phyloP scores from a whole-genome alignment of 2,329 filamentous ascomycete species.

The Aspergillus novoparasiticus region DNA sequence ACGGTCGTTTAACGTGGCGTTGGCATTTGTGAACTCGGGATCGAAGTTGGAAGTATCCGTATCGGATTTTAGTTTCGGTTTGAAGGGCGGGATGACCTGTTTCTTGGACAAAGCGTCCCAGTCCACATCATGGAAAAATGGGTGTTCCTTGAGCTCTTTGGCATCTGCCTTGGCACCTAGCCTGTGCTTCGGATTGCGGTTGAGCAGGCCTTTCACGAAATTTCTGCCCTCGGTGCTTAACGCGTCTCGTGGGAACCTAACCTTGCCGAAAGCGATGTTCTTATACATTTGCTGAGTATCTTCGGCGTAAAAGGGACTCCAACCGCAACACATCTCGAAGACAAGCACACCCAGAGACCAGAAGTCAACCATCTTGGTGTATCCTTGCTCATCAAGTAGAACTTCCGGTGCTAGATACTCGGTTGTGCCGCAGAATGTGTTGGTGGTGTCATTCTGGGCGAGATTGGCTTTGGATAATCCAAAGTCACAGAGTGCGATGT shows the following conservation, averaged over 20 bases:
- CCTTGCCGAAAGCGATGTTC: conserved; percentile 99
- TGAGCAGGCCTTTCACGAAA: conserved; percentile 96
- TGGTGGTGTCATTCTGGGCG: conserved; percentile 95
- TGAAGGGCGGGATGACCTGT: conserved; percentile 93
- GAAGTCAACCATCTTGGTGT: conserved; percentile 99
- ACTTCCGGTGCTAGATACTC: conserved; percentile 97
- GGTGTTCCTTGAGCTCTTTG: conserved; percentile 88
- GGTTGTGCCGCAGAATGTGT: conserved; percentile 97
- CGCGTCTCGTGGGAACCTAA: conserved; percentile 92
- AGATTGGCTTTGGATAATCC: conserved; percentile 96
- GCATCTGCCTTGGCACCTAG: conserved; percentile 90
- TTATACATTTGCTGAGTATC: conserved; percentile 99
- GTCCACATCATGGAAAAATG: conserved; percentile 93
- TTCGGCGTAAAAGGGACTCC: conserved; percentile 98
- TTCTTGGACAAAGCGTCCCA: conserved; percentile 89
- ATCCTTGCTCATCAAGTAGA: conserved; percentile 90
- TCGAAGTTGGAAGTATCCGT: conserved; percentile 98
- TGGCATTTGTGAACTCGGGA: conserved; percentile 93
- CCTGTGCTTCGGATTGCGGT: conserved; percentile 94
- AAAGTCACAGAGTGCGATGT: conserved; percentile 97
- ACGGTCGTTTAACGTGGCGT: conserved; percentile 85
- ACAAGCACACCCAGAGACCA: conserved; percentile 97
- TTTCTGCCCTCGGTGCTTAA: conserved; percentile 92
- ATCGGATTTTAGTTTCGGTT: conserved; percentile 93
- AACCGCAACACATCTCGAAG: conserved; percentile 99